Evolutionary conservation across 1,139 yeast genomes (phyloP), one percentile per base, ranked within the genome.

Genomic region (Martiniozyma asiatica): DNA sequence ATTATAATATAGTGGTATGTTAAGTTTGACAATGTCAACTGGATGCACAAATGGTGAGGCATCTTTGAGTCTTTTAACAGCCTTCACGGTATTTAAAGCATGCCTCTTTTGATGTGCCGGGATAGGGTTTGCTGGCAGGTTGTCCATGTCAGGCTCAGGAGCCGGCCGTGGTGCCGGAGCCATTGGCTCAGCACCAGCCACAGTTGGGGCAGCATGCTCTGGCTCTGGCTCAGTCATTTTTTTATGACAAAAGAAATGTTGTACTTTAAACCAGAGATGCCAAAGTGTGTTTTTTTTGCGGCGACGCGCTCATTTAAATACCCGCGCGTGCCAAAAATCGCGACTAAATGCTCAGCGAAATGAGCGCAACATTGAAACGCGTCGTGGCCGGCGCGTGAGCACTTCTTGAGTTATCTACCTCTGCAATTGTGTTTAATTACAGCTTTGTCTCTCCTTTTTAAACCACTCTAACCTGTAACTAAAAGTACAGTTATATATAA

Each of bases 31-130:
- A 4, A 71, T 79, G 50, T 89, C 97, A 24, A 89, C 99, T 0
- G 98, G 98, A 34, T 64, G 73, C 29, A 82, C 49, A 51, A 89
- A 89, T 3, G 98, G 98, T 16, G 66, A 73, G 2, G 97, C 94
- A 56, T 92, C 98, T 55, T 87, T 82, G 47, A 87, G 66, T 41
- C 97, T 63, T 53, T 82, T 85, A 34, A 92, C 77, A 12, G 94
- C 89, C 48, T 77, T 78, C 30, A 79, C 64, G 2, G 80, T 65
- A 47, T 75, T 75, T 20, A 65, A 41, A 1, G 80, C 81, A 50
- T 72, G 77, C 50, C 76, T 76, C 42, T 68, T 65, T 56, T 89
- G 97, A 54, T 87, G 96, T 37, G 73, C 68, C 13, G 97, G 94
- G 42, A 87, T 61, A n/a, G 93, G 92, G 38, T 63, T 51, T 12